Evolutionary conservation across 176 grass and related monocot genomes (phyloP), one percentile per base, ranked within the genome.

Genomic region (Triticum turgidum): DNA sequence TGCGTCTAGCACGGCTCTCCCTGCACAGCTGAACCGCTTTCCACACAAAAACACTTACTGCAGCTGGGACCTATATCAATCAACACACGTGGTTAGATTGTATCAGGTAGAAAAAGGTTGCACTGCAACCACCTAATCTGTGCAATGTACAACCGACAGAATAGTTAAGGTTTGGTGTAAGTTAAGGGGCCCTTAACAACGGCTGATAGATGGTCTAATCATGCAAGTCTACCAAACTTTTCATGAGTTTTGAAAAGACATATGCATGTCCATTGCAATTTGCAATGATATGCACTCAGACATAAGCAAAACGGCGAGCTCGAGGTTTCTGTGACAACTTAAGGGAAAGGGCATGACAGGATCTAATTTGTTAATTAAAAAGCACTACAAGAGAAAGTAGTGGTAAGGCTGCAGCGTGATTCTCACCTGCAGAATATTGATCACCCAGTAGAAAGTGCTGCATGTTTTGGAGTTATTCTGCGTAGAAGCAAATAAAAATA

Each of bases 381-480:
- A 62, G 35, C 17, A 44, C 3, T 20, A 0, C 63, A 8, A 35
- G 8, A 56, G 7, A 75, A 85, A 66, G n/a, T 49, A 80, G 21
- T 35, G 17, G n/a, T 2, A 39, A 41, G 21, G 20, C 17, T 2
- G 7, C 15, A 69, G 5, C 37, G 4, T 14, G 11, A 38, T 30
- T 69, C 47, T 67, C 49, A 97, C 97, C 94, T 99, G 97, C 49
- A 99, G 62, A 78, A 99, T 20, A 62, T 94, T 97, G 77, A 97
- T 32, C 38, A 79, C 73, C 97, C 97, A 99, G 82, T 94, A 99
- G 89, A 94, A 82, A 86, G 82, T 83, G 77, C 97, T 89, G 85
- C 97, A 99, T 58, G 86, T 82, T 93, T 88, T 62, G 9, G 91
- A 89, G 83, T 91, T 82, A 62, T 89, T 94, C 97, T 99, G 92